These are phyloP conservation scores for Boletus vermiculosoides DNA, from an alignment of 768 basidiomycete genomes.

Conservation along the genomic window DNA sequence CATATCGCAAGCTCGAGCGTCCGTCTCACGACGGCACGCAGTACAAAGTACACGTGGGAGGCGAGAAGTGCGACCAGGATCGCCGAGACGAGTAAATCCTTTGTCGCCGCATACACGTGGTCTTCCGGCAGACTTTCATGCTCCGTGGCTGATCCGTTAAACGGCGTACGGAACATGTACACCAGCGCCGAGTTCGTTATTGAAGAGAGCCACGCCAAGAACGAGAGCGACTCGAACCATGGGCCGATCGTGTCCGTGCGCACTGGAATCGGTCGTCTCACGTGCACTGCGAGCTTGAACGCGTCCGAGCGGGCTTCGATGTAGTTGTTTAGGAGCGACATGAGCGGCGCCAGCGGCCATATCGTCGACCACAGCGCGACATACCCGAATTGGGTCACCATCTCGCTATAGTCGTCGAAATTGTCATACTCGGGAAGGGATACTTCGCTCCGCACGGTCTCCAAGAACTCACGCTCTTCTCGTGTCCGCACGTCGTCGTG, in stretches of 20 bases:
- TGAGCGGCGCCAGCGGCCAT: constrained; percentile 89
- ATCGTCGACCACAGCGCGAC: constrained; percentile 90
- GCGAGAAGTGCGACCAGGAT: constrained; percentile 74
- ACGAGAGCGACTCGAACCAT: constrained; percentile 86
- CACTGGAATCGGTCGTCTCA: constrained; percentile 79
- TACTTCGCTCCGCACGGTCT: constrained; percentile 72
- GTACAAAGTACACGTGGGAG: constrained; percentile 81
- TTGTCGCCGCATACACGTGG: constrained; percentile 37
- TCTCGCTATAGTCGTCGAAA: constrained; percentile 91
- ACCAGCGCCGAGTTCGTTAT: constrained; percentile 88
- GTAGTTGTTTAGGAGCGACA: constrained; percentile 90
- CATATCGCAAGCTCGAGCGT: constrained; percentile 75
- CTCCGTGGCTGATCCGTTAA: constrained; percentile 12
- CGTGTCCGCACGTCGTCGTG: constrained; percentile 37
- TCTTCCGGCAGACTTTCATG: constrained; percentile 9
- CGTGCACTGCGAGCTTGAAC: constrained; percentile 88
- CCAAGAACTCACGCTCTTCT: constrained; percentile 78
- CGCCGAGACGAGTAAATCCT: constrained; percentile 58
- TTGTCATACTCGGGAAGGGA: constrained; percentile 77
- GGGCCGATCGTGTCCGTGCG: constrained; percentile 91
- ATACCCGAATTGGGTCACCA: constrained; percentile 95
- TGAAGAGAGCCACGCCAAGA: constrained; percentile 87
- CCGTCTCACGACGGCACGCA: constrained; percentile 61
- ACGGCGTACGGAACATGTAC: constrained; percentile 74
- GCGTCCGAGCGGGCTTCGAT: constrained; percentile 92